phyloP scores from a whole-genome alignment of 306 rosid species.

The Comarum palustre region DNA sequence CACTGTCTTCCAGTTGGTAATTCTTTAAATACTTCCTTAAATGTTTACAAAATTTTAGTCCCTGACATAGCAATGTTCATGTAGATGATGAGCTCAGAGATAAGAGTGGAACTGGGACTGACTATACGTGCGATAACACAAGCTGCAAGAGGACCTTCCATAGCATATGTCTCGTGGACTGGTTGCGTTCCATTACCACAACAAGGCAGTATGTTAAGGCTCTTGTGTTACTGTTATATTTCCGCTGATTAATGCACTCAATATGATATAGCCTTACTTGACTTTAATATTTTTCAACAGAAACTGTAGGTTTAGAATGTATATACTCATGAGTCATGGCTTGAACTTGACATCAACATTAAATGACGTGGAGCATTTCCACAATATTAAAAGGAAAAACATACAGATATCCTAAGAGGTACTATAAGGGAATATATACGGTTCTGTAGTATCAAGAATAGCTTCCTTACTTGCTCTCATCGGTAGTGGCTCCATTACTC shows the following conservation, averaged over 20 bases:
- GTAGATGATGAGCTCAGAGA: slow-evolving; percentile 41
- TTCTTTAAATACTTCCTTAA: not conserved
- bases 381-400: not conserved
- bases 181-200: slow-evolving; percentile 40
- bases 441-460: not conserved
- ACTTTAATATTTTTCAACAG: not conserved
- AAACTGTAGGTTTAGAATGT: not conserved
- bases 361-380: not conserved
- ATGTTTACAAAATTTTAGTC: not conserved
- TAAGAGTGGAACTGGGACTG: slow-evolving; percentile 32
- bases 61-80: slow-evolving; percentile 17
- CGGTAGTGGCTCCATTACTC: not conserved
- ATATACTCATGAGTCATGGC: slow-evolving; percentile 1
- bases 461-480: not conserved
- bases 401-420: not conserved
- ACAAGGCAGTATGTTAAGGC: slow-evolving; percentile 34
- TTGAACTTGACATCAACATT: not conserved
- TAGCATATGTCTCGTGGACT: slow-evolving; percentile 38
- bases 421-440: not conserved
- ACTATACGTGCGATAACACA: slow-evolving; percentile 33
- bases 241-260: slow-evolving; percentile 2
- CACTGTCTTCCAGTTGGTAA: slow-evolving; percentile 41
- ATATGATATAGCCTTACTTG: not conserved
- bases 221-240: not conserved
- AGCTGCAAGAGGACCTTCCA: slow-evolving; percentile 34